Evolutionary conservation across 2,329 filamentous ascomycete genomes (phyloP), one percentile per base, ranked within the genome.

Genomic region (Epichloe coenophiala): DNA sequence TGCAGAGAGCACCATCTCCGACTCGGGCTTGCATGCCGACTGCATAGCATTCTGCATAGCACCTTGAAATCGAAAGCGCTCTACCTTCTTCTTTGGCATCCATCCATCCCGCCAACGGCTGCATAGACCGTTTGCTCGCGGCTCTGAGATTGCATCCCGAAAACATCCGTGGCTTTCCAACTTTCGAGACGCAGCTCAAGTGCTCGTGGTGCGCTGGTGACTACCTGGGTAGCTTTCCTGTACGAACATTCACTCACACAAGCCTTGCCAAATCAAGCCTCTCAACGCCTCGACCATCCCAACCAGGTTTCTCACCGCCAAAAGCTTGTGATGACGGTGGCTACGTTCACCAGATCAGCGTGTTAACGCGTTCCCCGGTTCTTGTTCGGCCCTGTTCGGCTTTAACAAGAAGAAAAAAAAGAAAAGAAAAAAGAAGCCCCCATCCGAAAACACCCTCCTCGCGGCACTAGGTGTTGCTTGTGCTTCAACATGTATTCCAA

Each of bases 401-500:
- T 23, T 36, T 44, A 13, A 3, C 7, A 50, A 43, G 23, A 41
- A 27, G 5, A 38, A 33, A 43, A 17, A 33, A 12, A 6, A 19
- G 21, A 5, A 21, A 6, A 40, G n/a, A 12, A 39, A 31, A 17
- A 43, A 13, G 21, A 46, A 17, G 19, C 13, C 13, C 6, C 21
- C 8, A 11, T 4, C 23, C 12, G 21, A 38, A 2, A 45, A 38
- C n/a, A 19, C 8, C 19, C 23, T 19, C 11, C 9, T 21, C 23
- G 31, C 23, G 37, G 31, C 27, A 37, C 37, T 39, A n/a, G 19
- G 15, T 46, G 38, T 13, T 40, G 35, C 49, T 38, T 8, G 36
- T 47, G 40, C 33, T 49, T 48, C 41, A 19, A 19, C 31, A 57
- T 57, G 55, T 43, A 47, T 17, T 6, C 52, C 19, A 54, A 57